Conservation (phyloP, 257 asterid species). For the Nyctanthes arbortristis region DNA sequence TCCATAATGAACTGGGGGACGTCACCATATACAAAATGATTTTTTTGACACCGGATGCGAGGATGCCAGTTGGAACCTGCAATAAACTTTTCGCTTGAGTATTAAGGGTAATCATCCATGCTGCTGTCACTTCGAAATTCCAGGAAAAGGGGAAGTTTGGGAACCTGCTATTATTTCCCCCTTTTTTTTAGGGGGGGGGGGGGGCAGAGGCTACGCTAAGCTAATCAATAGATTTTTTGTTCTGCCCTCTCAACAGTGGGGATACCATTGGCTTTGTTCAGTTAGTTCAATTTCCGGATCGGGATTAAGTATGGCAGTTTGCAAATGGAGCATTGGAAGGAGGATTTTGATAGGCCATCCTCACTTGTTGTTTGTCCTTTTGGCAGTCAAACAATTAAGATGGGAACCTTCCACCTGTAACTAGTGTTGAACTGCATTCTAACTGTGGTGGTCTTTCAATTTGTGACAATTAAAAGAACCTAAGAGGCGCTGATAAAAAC, state of each 20-base stretch:
- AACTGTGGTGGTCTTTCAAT: not conserved
- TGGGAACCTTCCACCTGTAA: not conserved
- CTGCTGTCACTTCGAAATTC: conserved; percentile 16
- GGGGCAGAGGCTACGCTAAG: too few species aligned
- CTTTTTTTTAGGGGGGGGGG: too few species aligned
- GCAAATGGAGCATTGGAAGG: too few species aligned
- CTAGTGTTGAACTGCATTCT: not conserved
- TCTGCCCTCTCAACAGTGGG: too few species aligned
- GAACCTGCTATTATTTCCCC: conserved; percentile 8
- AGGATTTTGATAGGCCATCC: not conserved
- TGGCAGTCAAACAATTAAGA: not conserved
- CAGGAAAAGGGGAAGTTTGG: too few species aligned
- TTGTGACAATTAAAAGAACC: not conserved
- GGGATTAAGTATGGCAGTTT: too few species aligned
- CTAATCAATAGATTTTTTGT: too few species aligned
- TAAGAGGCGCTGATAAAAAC: not conserved
- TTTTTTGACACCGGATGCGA: conserved; percentile 53
- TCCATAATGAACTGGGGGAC: conserved; percentile 87
- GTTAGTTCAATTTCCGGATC: too few species aligned
- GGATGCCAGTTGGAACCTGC: conserved; percentile 90
- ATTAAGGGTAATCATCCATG: conserved; percentile 17
- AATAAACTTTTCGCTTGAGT: conserved; percentile 32
- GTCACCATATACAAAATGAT: conserved; percentile 77
- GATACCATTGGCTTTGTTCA: too few species aligned
- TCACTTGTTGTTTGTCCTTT: not conserved